These are phyloP conservation scores for Phytophthora foliorum DNA, from an alignment of 352 stramenopile species.

Conservation along the genomic window DNA sequence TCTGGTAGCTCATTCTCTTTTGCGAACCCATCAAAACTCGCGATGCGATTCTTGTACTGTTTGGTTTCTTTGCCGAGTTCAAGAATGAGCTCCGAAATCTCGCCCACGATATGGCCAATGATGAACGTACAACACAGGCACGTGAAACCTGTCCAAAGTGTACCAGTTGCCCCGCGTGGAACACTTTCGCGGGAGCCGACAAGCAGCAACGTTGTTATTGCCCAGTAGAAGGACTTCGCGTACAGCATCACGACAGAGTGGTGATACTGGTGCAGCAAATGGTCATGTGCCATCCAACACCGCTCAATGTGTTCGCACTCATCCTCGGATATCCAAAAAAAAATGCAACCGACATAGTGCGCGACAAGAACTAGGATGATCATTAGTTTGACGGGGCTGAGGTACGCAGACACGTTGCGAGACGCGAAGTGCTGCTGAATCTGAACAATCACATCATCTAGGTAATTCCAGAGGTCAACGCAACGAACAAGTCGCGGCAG, in stretches of 20 bases:
- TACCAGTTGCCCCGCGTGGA: slow-evolving; percentile 47
- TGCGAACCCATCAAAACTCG: slow-evolving; percentile 82
- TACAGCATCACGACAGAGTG: slow-evolving; percentile 63
- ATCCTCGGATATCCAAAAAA: slow-evolving; percentile 73
- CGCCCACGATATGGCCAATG: slow-evolving; percentile 78
- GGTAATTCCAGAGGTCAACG: slow-evolving; percentile 58
- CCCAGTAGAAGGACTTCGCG: slow-evolving; percentile 79
- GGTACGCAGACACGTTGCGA: slow-evolving; percentile 72
- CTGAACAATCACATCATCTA: slow-evolving; percentile 77
- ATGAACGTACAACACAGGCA: slow-evolving; percentile 81
- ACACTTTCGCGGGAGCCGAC: slow-evolving; percentile 72
- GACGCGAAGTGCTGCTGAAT: slow-evolving; percentile 75
- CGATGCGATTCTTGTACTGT: slow-evolving; percentile 72
- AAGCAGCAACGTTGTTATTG: slow-evolving; percentile 68
- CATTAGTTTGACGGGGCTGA: slow-evolving; percentile 74
- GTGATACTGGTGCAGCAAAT: slow-evolving; percentile 70
- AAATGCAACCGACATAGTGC: slow-evolving; percentile 75
- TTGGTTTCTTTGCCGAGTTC: slow-evolving; percentile 80
- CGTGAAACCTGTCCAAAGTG: slow-evolving; percentile 63
- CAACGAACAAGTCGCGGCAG: slow-evolving; percentile 68
- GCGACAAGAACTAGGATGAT: slow-evolving; percentile 73
- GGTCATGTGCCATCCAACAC: slow-evolving; percentile 75
- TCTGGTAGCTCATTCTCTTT: slow-evolving; percentile 66
- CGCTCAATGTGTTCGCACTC: slow-evolving; percentile 50
- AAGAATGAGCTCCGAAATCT: slow-evolving; percentile 80